Base-by-base conservation (phyloP, 345 rosid species). In the Eucalyptus cloeziana region DNA sequence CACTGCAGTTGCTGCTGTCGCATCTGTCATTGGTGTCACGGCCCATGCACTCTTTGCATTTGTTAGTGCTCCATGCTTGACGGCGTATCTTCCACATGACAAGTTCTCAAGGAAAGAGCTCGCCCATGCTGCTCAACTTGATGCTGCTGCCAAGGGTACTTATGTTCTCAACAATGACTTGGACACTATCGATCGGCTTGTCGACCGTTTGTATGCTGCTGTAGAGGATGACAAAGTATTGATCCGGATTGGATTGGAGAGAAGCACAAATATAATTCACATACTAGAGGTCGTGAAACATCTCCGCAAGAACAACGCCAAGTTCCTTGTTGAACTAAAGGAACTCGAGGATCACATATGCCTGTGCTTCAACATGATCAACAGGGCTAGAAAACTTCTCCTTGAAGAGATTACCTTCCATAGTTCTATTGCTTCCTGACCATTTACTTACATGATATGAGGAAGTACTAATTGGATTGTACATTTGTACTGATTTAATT, bases 281-380 rank as follows among this genome's bases (percentile, higher is more conserved):
- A 88, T 96, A 44, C 89, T 91, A 86, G 92, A 88, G 92, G 94
- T 94, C 37, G 89, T 96, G 92, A 93, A 94, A 89, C 94, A 60
- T 90, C 92, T 97, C 14, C 92, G 90, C 86, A 94, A 93, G 89
- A 93, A 89, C 90, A 94, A 92, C 86, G 31, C 87, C 7, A 91
- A 92, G 69, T 90, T 94, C 87, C 89, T 88, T n/a, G 88, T 90
- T 40, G 93, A 91, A 88, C 95, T 96, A 79, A 88, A 87, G 90
- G 95, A 92, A 89, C 97, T 96, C 49, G 97, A 95, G 91, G 94
- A 94, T n/a, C 97, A 93, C 89, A 91, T 97, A 80, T 93, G 91
- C 91, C 91, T 94, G 45, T 95, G 96, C 93, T 94, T 96, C 88
- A 93, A 86, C 87, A 90, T 90, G 67, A 94, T 96, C 87, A 97